Conservation (phyloP, 768 basidiomycete species). For the Ramaria sp. region DNA sequence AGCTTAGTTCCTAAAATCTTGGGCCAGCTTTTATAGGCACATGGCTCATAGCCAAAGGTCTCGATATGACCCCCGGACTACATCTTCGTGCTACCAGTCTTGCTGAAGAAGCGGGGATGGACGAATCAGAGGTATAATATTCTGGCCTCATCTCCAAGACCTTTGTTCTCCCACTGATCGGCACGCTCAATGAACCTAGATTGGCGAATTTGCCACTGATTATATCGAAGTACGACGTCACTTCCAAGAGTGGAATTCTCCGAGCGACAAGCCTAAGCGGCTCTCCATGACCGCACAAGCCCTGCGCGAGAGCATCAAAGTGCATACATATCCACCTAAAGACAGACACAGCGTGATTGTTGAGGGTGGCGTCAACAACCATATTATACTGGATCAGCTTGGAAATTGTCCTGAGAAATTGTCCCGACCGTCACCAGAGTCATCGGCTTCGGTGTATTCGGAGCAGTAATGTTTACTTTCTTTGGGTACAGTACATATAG, state of each 20-base stretch:
- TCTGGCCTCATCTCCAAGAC: no score
- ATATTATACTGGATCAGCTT: no score
- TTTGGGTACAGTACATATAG: no score
- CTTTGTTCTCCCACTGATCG: not conserved
- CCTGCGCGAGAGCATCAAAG: not conserved
- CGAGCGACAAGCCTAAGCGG: not conserved
- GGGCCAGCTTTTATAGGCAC: conserved; percentile 40
- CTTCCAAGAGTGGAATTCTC: conserved; percentile 42
- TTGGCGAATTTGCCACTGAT: conserved; percentile 60
- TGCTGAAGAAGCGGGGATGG: conserved; percentile 54
- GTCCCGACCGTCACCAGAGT: no score
- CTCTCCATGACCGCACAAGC: not conserved
- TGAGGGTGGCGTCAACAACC: no score
- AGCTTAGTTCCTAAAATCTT: not conserved
- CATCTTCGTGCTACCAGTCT: conserved; percentile 40
- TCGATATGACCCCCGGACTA: conserved; percentile 50
- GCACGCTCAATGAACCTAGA: conserved; percentile 23
- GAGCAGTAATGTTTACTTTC: no score
- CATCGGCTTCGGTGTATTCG: no score
- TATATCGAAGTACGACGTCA: conserved; percentile 62
- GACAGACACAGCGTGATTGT: not conserved
- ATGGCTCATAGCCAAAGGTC: conserved; percentile 42
- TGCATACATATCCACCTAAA: not conserved
- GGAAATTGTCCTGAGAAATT: no score
- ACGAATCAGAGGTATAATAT: conserved; percentile 55